Evolutionary conservation across 2,329 filamentous ascomycete genomes (phyloP), one percentile per base, ranked within the genome.

Genomic region (Curvularia spicifera): DNA sequence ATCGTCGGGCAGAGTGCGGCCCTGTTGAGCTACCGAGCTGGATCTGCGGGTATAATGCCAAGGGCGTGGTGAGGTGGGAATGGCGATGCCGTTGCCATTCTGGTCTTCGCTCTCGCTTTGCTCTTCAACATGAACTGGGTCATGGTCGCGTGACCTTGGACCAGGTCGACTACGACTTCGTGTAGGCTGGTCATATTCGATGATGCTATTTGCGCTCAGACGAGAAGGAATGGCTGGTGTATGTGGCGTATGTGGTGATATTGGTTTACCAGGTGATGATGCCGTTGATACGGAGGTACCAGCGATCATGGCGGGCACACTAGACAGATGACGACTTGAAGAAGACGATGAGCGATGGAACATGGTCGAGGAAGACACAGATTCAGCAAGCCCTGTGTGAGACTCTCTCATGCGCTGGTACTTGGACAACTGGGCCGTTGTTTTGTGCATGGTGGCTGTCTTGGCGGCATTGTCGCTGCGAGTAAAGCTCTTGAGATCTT

Each of bases 191-290:
- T 80, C 77, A 70, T 92, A 90, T 64, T 91, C 89, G 43, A 88
- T 87, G 59, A 95, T 91, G 51, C 91, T 95, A 71, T 96, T 93
- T 62, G 95, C 92, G 71, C 92, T 96, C 22, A 99, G 81, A n/a
- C 95, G 86, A 7, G 93, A 97, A 20, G 94, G 94, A 28, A 98
- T 92, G 10, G 93, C 93, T 4, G 95, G 95, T 0, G 93, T 96
- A 71, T 98, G 93, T 1, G 93, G 92, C 0, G 91, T 97, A 71
- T 94, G 92, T 9, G 91, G 93, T 2, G 92, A 97, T 18, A 96
- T 85, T 0, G 93, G 91, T 70, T 97, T 97, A 56, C 80, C 91
- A 1, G 93, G 93, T 9, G 93, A 97, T 0, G 93, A 94, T 0
- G 91, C 94, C 10, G 89, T 89, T 4, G 93, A 97, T 64, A 92